phyloP scores from a whole-genome alignment of 208 protist genomes.

The Endotrypanum monterogeii region DNA sequence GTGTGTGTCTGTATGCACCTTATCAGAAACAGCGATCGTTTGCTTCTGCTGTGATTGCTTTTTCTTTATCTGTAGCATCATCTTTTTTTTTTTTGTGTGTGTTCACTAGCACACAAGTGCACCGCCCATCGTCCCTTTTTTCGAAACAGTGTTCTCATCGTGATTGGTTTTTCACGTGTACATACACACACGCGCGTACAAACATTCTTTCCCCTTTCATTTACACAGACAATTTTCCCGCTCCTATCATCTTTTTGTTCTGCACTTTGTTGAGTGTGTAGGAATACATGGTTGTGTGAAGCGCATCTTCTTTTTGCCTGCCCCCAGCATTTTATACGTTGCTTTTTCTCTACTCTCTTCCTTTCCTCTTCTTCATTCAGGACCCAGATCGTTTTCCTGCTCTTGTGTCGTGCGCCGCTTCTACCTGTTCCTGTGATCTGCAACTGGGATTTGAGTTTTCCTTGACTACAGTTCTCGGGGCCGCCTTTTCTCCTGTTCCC shows the following conservation, averaged over 20 bases:
- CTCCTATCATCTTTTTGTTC: background rate
- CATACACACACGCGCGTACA: background rate
- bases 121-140: background rate
- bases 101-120: background rate
- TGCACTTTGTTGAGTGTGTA: background rate
- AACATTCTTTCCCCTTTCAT: background rate
- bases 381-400: background rate
- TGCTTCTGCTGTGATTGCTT: background rate
- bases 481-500: background rate
- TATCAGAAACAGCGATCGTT: background rate
- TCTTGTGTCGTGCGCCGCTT: background rate
- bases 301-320: background rate
- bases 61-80: background rate
- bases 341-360: background rate
- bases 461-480: background rate
- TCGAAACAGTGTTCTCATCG: background rate
- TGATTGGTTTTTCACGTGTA: no score
- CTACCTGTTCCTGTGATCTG: background rate
- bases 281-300: background rate
- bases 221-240: background rate
- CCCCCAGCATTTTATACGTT: background rate
- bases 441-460: background rate
- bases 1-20: background rate
- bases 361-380: slow-evolving; percentile 4
- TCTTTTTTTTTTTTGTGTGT: background rate